These are phyloP conservation scores for Stephanodiscus triporus DNA, from an alignment of 108 stramenopile species.

Conservation along the genomic window DNA sequence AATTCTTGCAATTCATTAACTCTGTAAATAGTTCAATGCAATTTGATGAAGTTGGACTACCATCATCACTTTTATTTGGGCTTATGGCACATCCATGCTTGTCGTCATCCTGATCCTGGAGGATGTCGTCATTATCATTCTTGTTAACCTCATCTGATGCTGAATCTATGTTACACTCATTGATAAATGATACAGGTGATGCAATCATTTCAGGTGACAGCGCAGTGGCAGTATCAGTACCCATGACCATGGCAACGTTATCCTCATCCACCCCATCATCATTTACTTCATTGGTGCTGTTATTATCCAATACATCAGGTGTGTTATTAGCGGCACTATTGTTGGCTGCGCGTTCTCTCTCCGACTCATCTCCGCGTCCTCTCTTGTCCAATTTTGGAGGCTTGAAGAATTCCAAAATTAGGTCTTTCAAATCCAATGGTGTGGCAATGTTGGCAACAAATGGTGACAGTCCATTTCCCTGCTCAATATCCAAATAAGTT, in stretches of 20 bases:
- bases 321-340: not conserved
- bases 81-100: too few species aligned
- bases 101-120: constrained; percentile 8
- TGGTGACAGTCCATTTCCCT: too few species aligned
- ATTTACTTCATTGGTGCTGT: too few species aligned
- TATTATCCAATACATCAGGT: not conserved
- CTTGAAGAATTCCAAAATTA: too few species aligned
- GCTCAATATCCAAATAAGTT: too few species aligned
- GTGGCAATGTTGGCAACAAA: too few species aligned
- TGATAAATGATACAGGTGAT: constrained; percentile 8
- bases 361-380: not conserved
- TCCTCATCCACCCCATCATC: too few species aligned
- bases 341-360: not conserved
- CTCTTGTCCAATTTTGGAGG: too few species aligned
- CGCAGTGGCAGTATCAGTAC: not conserved
- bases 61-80: too few species aligned
- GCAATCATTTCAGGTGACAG: too few species aligned
- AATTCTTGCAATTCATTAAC: too few species aligned
- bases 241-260: not conserved
- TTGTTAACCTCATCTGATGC: not conserved
- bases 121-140: not conserved
- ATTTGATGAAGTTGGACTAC: not conserved
- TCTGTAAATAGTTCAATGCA: constrained; percentile 3
- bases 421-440: too few species aligned
- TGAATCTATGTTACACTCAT: not conserved